phyloP scores from a whole-genome alignment of 2,329 filamentous ascomycete species.

The Coniochaeta pulveracea region DNA sequence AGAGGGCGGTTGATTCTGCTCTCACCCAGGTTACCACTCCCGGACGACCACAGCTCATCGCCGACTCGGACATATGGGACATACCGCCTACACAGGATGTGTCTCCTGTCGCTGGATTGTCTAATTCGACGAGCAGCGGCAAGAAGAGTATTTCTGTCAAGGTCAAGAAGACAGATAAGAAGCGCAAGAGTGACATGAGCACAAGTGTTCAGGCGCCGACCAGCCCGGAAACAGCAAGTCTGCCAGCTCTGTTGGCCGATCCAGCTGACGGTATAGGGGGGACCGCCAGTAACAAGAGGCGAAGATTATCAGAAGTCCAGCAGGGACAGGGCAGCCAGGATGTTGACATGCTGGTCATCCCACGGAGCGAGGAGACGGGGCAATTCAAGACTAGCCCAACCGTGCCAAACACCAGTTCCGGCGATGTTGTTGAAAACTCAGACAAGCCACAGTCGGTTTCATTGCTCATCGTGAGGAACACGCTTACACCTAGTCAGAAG shows the following conservation, averaged over 20 bases:
- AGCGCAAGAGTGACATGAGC: neutral
- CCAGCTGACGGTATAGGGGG: neutral
- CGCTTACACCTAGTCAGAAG: conserved; percentile 25
- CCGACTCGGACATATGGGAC: conserved; percentile 26
- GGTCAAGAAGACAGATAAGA: conserved; percentile 2
- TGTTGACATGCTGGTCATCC: conserved; percentile 12
- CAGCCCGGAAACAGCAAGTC: neutral
- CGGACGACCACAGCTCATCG: conserved; percentile 11
- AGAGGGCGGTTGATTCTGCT: conserved; percentile 11
- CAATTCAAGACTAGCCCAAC: conserved; percentile 3
- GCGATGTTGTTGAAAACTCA: conserved; percentile 5
- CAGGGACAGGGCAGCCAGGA: conserved; percentile 9
- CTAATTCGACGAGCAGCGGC: neutral
- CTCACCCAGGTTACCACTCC: conserved; percentile 23
- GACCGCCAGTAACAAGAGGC: conserved; percentile 7
- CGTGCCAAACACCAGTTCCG: conserved; percentile 1
- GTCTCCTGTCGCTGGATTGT: neutral
- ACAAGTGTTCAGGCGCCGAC: neutral
- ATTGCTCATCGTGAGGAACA: conserved; percentile 20
- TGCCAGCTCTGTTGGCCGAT: neutral
- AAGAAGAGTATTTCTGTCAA: conserved; percentile 1
- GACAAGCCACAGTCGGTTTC: conserved; percentile 2
- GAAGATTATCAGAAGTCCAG: conserved; percentile 3
- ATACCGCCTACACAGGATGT: conserved; percentile 28
- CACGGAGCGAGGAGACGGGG: conserved; percentile 6